A percentile compares a stretch with the other conserved stretches of the same genome.
Evolutionary conservation across 2,329 filamentous ascomycete genomes (phyloP).

Genomic region (Botrytis byssoidea): DNA sequence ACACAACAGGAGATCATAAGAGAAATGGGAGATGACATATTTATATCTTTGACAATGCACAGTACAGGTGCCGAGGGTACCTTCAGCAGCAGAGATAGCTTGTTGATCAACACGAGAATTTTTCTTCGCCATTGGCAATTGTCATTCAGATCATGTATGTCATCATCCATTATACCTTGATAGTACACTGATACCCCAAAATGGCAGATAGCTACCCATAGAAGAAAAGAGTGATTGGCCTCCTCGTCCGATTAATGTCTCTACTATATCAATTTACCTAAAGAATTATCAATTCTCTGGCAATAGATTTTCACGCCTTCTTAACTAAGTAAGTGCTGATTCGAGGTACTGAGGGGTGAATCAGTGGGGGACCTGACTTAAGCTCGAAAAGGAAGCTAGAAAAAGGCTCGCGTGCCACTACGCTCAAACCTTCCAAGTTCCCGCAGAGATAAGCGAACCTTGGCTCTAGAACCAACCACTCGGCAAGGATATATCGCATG

Average conservation of each 20-base stretch:
- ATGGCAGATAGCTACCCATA: background rate
- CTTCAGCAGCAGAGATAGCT: background rate
- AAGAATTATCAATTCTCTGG: background rate
- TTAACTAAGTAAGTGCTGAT: background rate
- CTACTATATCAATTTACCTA: background rate
- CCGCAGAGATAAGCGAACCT: constrained; percentile 11
- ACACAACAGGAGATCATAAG: background rate
- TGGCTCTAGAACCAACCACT: background rate
- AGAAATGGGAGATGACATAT: background rate
- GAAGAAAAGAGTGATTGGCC: background rate
- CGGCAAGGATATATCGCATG: background rate
- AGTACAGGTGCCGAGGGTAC: background rate
- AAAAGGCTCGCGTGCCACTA: background rate
- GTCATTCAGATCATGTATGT: background rate
- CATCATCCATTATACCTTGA: background rate
- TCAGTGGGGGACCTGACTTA: background rate
- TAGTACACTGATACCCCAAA: background rate
- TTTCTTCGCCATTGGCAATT: background rate
- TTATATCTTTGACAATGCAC: background rate
- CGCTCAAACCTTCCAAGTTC: too few species aligned
- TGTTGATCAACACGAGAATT: background rate
- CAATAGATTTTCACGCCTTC: background rate
- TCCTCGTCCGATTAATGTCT: background rate
- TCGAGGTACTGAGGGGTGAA: background rate
- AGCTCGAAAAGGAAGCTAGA: constrained; percentile 20